Evolutionary conservation across 805 yeast species (phyloP).

Genomic region (Komagataella ulmi): DNA sequence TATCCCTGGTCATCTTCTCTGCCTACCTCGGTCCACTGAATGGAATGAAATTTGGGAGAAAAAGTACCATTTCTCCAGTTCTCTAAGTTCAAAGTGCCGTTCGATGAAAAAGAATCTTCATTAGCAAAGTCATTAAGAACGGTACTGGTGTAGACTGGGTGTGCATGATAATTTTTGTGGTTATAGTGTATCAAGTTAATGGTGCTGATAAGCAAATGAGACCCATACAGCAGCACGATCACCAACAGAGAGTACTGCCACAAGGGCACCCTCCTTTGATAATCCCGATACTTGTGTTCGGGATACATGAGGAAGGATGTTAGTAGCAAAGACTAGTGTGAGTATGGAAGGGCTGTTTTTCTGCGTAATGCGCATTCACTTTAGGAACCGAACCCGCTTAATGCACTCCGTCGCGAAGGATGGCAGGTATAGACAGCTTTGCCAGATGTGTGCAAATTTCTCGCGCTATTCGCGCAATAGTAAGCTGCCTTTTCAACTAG

Average conservation of each 20-base stretch:
- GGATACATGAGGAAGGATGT: background rate
- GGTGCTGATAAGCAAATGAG: background rate
- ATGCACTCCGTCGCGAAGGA: background rate
- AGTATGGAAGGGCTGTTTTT: background rate
- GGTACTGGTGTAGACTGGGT: background rate
- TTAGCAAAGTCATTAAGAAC: background rate
- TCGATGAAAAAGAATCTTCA: background rate
- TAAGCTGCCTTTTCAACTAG: background rate
- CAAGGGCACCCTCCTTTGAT: background rate
- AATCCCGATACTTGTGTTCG: background rate
- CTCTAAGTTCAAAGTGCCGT: conserved; percentile 22
- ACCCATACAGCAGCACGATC: conserved; percentile 2
- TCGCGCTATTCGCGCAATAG: too few relatives aligned
- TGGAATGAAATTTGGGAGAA: conserved; percentile 31
- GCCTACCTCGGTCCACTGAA: conserved; percentile 58
- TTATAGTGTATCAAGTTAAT: background rate
- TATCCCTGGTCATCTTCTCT: conserved; percentile 48
- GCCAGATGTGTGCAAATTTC: background rate
- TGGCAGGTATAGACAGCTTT: background rate
- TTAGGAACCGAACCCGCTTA: background rate
- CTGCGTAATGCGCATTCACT: background rate
- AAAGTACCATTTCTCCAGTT: conserved; percentile 44
- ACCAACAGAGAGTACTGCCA: conserved; percentile 1
- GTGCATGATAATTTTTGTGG: background rate
- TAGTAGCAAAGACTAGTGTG: background rate